These are phyloP conservation scores for Backusella macrospora DNA, from an alignment of 192 early-diverging fungal genomes.

Conservation along the genomic window DNA sequence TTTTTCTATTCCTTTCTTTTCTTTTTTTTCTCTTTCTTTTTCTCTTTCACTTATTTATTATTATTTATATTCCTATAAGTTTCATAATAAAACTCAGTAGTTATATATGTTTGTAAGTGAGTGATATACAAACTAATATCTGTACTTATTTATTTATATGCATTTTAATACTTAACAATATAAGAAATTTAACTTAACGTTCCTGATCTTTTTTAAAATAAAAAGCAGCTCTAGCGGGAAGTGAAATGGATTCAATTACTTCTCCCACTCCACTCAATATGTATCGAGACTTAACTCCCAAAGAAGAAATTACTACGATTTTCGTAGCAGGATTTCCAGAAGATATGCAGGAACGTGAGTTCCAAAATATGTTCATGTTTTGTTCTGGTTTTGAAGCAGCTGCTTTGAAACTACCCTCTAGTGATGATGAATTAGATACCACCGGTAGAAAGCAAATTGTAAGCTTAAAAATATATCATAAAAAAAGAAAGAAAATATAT, in stretches of 20 bases:
- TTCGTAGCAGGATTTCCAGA: slow-evolving; percentile 99
- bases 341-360: slow-evolving; percentile 98
- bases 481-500: slow-evolving; percentile 10
- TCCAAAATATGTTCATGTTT: slow-evolving; percentile 99
- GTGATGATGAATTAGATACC: slow-evolving; percentile 61
- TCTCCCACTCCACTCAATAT: slow-evolving; percentile 11
- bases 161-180: not conserved
- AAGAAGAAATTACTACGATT: slow-evolving; percentile 96
- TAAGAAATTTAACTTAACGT: not conserved
- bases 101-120: slow-evolving; percentile 15
- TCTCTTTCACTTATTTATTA: not conserved
- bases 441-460: slow-evolving; percentile 43
- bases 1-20: not conserved
- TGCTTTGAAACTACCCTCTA: slow-evolving; percentile 85
- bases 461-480: slow-evolving; percentile 84
- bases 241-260: slow-evolving; percentile 8
- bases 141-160: not conserved
- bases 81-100: not conserved
- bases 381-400: slow-evolving; percentile 96
- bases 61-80: not conserved
- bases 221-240: slow-evolving; percentile 7
- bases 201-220: not conserved
- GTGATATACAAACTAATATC: not conserved
- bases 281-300: slow-evolving; percentile 12
- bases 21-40: not conserved